A percentile compares a stretch with the other conserved stretches of the same genome.
These are phyloP conservation scores for Diplodia corticola DNA, from an alignment of 2,329 filamentous ascomycete genomes.

Conservation along the genomic window DNA sequence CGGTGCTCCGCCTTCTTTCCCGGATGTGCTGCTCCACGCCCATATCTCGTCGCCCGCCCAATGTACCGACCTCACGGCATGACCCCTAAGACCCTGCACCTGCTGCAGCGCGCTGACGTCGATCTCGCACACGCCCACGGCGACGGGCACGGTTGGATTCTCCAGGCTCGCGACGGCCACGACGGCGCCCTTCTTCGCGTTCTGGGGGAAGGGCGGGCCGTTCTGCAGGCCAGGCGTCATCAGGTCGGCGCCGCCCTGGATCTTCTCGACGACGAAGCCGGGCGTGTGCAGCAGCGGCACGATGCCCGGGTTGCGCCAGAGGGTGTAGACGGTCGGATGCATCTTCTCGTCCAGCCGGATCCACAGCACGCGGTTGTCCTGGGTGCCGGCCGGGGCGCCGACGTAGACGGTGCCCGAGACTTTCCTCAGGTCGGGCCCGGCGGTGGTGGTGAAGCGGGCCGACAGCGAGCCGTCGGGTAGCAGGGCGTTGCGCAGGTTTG, in stretches of 20 bases:
- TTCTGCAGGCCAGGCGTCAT: slow-evolving; percentile 68
- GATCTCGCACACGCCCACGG: slow-evolving; percentile 65
- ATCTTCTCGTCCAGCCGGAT: slow-evolving; percentile 61
- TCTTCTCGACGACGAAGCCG: slow-evolving; percentile 61
- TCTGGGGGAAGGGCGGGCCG: slow-evolving; percentile 62
- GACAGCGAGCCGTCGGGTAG: slow-evolving; percentile 64
- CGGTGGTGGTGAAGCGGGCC: slow-evolving; percentile 65
- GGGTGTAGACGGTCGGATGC: slow-evolving; percentile 61
- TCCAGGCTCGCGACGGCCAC: slow-evolving; percentile 64
- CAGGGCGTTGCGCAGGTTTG: slow-evolving; percentile 58
- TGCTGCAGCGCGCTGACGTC: slow-evolving; percentile 57
- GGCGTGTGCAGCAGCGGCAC: slow-evolving; percentile 66
- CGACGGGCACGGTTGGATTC: slow-evolving; percentile 61
- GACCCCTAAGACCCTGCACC: slow-evolving; percentile 62
- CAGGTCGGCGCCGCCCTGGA: slow-evolving; percentile 65
- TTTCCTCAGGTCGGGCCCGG: slow-evolving; percentile 61
- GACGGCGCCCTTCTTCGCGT: slow-evolving; percentile 60
- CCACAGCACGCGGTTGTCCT: slow-evolving; percentile 64
- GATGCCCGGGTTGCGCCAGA: slow-evolving; percentile 64
- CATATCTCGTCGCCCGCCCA: slow-evolving; percentile 71
- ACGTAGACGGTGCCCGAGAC: slow-evolving; percentile 66
- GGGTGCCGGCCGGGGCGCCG: slow-evolving; percentile 53
- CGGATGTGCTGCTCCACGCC: slow-evolving; percentile 59
- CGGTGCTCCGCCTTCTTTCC: slow-evolving; percentile 53
- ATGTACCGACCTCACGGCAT: slow-evolving; percentile 65